Evolutionary conservation across 73 alveolate genomes (phyloP).

Genomic region (Symbiodinium natans): DNA sequence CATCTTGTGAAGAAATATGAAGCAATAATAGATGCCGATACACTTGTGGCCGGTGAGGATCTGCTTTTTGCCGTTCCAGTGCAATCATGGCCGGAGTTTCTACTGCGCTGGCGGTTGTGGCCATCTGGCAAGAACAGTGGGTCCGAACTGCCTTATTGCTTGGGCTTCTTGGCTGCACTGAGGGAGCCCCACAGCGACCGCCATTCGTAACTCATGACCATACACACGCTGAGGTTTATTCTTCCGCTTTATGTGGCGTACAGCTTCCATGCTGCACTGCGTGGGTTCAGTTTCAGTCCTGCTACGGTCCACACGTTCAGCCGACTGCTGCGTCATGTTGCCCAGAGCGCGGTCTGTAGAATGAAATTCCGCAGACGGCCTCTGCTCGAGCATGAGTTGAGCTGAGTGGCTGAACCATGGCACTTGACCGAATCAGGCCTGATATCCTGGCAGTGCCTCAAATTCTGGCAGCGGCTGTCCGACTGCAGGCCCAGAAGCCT

Average conservation of each 20-base stretch:
- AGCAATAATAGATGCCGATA: too few relatives aligned
- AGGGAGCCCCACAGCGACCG: background rate
- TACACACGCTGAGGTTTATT: background rate
- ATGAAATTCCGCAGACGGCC: background rate
- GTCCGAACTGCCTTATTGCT: slow-evolving; percentile 39
- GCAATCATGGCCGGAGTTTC: slow-evolving; percentile 41
- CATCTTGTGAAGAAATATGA: too few relatives aligned
- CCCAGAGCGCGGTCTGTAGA: too few relatives aligned
- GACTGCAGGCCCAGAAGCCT: background rate
- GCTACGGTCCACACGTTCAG: too few relatives aligned
- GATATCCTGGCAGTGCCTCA: background rate
- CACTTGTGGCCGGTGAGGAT: slow-evolving; percentile 11
- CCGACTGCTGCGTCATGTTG: too few relatives aligned
- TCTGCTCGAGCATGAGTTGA: background rate
- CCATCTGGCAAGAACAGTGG: slow-evolving; percentile 14
- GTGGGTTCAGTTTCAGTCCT: too few relatives aligned
- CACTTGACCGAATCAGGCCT: background rate
- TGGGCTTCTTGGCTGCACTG: slow-evolving; percentile 36
- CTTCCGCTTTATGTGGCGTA: background rate
- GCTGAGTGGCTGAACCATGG: too few relatives aligned
- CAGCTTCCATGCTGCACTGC: background rate
- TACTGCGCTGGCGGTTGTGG: slow-evolving; percentile 1
- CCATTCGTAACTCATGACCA: background rate
- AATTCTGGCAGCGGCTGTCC: background rate
- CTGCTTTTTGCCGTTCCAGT: slow-evolving; percentile 32